Conservation (phyloP, 2,329 filamentous ascomycete genomes). For the Trichoderma brevicompactum region DNA sequence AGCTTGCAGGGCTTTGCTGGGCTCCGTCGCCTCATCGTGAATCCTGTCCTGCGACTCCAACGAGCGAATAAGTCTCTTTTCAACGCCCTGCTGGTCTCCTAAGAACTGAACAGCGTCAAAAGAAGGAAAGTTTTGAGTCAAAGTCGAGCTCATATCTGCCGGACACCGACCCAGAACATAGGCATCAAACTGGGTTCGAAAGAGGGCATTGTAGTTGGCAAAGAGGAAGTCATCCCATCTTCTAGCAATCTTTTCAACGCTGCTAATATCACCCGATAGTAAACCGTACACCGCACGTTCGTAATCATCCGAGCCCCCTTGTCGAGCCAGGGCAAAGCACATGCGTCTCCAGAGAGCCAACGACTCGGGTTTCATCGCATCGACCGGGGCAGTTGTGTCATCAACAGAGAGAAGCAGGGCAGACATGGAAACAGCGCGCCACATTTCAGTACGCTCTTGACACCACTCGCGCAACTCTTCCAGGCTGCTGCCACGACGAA, state of each 20-base stretch:
- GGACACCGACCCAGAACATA: constrained; percentile 65
- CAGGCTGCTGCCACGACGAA: constrained; percentile 79
- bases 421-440: constrained; percentile 84
- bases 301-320: constrained; percentile 72
- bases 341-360: constrained; percentile 75
- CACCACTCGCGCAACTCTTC: constrained; percentile 83
- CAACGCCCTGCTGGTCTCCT: constrained; percentile 57
- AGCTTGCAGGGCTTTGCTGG: constrained; percentile 76
- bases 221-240: constrained; percentile 89
- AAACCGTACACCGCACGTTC: constrained; percentile 90
- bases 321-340: constrained; percentile 72
- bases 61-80: constrained; percentile 62
- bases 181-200: constrained; percentile 77
- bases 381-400: constrained; percentile 48
- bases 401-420: constrained; percentile 65
- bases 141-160: constrained; percentile 55
- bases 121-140: constrained; percentile 62
- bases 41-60: constrained; percentile 63
- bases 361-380: constrained; percentile 48
- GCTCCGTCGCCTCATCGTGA: constrained; percentile 62
- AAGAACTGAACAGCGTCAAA: constrained; percentile 69
- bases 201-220: constrained; percentile 82
- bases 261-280: constrained; percentile 80
- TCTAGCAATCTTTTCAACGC: constrained; percentile 75
- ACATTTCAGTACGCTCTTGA: constrained; percentile 80